Evolutionary conservation across 495 filamentous ascomycete genomes (phyloP), one percentile per base, ranked within the genome.

Genomic region (Xylaria nigripes): DNA sequence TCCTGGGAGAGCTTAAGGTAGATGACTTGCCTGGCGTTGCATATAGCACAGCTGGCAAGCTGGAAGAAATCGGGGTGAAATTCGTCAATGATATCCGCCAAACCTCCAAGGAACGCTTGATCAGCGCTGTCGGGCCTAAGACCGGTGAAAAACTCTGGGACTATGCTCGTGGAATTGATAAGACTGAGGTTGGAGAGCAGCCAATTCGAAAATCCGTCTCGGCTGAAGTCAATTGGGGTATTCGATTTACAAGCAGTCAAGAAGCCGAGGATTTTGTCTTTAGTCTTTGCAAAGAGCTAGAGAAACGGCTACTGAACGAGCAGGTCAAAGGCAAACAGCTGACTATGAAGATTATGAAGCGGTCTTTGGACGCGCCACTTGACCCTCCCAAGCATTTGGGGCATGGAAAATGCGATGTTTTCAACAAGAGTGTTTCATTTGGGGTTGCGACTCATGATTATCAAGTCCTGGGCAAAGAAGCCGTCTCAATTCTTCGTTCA

Each of bases 161-260:
- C 49, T 95, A 94, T 62, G 79, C 92, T 24, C 82, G 90, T 13
- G 93, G 93, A 1, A 89, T 97, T 49, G 94, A 98, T 68, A 75
- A 78, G 41, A 75, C 82, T 0, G 91, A 95, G 68, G 89, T 97
- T 24, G 93, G 93, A 29, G 86, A 90, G 43, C 85, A 90, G 64
- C 73, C 73, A 7, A 71, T 76, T 13, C 81, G 93, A 30, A 96
- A 96, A 64, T 96, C 91, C 0, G 87, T 97, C 12, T 95, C 91
- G 1, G 92, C 91, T 0, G 91, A 97, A 56, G 89, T 98, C 54
- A 98, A 96, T 61, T 98, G 94, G 94, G 93, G 93, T 2, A 93
- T 98, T 48, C 83, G 93, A 25, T 98, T 98, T 61, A 82, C 88
- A 50, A 93, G 79, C 44, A 89, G 95, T 55, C 81, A 80, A 6